phyloP scores from a whole-genome alignment of 257 asterid species.

The Plectranthus barbatus region DNA sequence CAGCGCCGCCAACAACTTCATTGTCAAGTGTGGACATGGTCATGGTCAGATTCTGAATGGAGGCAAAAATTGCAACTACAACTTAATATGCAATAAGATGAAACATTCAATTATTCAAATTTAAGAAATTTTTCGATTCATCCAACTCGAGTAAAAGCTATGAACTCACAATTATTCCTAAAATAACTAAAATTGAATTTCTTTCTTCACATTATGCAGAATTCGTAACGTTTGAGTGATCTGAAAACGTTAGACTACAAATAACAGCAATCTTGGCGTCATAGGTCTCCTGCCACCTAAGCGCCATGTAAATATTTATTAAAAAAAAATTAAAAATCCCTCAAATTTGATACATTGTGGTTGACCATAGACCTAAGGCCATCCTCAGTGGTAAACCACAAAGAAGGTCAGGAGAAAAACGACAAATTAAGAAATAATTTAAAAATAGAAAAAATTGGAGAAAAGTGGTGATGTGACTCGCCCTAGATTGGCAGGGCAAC shows the following conservation, averaged over 20 bases:
- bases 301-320: too few relatives aligned
- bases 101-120: not conserved
- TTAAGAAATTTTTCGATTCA: too few relatives aligned
- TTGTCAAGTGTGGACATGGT: slow-evolving; percentile 54
- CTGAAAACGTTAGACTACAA: not conserved
- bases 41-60: not conserved
- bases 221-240: not conserved
- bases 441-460: too few relatives aligned
- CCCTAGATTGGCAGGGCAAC: too few relatives aligned
- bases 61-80: not conserved
- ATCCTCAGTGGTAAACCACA: too few relatives aligned
- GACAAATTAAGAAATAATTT: too few relatives aligned
- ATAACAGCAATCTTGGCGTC: slow-evolving; percentile 21
- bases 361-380: too few relatives aligned
- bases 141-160: not conserved
- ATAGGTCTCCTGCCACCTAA: too few relatives aligned
- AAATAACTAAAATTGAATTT: not conserved
- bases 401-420: too few relatives aligned
- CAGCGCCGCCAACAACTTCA: slow-evolving; percentile 80
- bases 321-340: too few relatives aligned
- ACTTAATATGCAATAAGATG: not conserved
- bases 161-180: not conserved
- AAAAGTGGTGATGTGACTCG: too few relatives aligned
- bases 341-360: too few relatives aligned
- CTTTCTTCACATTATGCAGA: not conserved